These are phyloP conservation scores for Penicillium crustosum DNA, from an alignment of 2,329 filamentous ascomycete genomes.

Conservation along the genomic window DNA sequence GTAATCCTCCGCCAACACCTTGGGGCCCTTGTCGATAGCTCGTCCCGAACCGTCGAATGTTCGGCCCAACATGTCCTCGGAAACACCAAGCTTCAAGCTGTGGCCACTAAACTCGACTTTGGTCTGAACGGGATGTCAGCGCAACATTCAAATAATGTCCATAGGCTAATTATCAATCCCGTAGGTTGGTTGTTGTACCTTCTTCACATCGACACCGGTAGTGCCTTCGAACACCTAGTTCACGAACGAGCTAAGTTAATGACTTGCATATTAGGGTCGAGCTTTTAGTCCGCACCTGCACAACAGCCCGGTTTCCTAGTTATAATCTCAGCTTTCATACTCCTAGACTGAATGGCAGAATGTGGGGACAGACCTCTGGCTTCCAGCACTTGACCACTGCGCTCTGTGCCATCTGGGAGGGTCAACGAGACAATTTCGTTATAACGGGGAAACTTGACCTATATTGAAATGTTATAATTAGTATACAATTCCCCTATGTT, in stretches of 20 bases:
- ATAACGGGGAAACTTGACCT: conserved; percentile 88
- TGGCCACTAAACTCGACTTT: conserved; percentile 97
- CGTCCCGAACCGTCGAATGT: conserved; percentile 98
- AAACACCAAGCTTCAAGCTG: conserved; percentile 97
- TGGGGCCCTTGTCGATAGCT: conserved; percentile 98
- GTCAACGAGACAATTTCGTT: conserved; percentile 98
- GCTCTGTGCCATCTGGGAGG: conserved; percentile 88
- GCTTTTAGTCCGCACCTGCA: conserved; percentile 66
- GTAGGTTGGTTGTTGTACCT: conserved; percentile 54
- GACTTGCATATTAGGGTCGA: conserved; percentile 8
- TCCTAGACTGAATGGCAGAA: not conserved
- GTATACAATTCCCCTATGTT: no score
- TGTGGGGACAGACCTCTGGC: conserved; percentile 71
- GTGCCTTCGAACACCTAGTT: conserved; percentile 93
- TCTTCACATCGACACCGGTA: conserved; percentile 96
- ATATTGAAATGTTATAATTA: no score
- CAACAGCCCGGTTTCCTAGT: conserved; percentile 84
- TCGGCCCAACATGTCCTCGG: conserved; percentile 98
- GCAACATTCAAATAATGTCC: conserved; percentile 9
- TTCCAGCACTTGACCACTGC: conserved; percentile 94
- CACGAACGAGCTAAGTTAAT: conserved; percentile 24
- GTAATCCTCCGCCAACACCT: conserved; percentile 96
- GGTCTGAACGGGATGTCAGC: conserved; percentile 58
- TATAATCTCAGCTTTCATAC: conserved; percentile 19
- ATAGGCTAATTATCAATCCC: no score